Conservation (phyloP, 306 rosid species). For the Phaseolus lunatus region DNA sequence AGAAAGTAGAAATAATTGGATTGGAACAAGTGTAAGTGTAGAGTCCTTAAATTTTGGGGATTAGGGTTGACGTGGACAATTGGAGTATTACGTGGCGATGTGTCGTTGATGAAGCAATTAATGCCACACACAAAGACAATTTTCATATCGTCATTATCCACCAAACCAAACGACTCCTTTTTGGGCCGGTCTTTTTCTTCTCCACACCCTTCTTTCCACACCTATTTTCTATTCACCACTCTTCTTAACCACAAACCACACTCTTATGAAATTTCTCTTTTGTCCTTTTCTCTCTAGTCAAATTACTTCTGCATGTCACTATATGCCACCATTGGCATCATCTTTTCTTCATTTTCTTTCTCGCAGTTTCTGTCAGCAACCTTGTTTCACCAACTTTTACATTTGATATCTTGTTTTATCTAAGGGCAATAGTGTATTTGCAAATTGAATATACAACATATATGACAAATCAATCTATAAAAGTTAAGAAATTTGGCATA, state of each 20-base stretch:
- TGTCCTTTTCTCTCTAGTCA: conserved; percentile 26
- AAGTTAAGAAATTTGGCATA: too few relatives aligned
- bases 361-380: too few relatives aligned
- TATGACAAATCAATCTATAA: too few relatives aligned
- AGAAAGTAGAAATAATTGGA: neutral
- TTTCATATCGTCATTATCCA: conserved; percentile 38
- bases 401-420: too few relatives aligned
- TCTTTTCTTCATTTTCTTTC: neutral
- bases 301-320: neutral
- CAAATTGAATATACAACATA: too few relatives aligned
- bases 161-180: conserved; percentile 54
- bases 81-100: conserved; percentile 47
- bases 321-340: neutral
- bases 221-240: conserved; percentile 34
- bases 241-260: conserved; percentile 32
- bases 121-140: neutral
- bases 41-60: conserved; percentile 22
- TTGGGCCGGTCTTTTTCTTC: conserved; percentile 30
- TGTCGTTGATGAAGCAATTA: conserved; percentile 36
- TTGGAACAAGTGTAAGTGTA: neutral
- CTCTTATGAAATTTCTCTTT: conserved; percentile 8
- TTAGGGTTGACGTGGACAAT: conserved; percentile 19
- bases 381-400: too few relatives aligned
- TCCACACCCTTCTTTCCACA: conserved; percentile 41
- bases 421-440: too few relatives aligned